Conservation (phyloP, 2,329 filamentous ascomycete genomes). For the Neophaeococcomyces aloes region DNA sequence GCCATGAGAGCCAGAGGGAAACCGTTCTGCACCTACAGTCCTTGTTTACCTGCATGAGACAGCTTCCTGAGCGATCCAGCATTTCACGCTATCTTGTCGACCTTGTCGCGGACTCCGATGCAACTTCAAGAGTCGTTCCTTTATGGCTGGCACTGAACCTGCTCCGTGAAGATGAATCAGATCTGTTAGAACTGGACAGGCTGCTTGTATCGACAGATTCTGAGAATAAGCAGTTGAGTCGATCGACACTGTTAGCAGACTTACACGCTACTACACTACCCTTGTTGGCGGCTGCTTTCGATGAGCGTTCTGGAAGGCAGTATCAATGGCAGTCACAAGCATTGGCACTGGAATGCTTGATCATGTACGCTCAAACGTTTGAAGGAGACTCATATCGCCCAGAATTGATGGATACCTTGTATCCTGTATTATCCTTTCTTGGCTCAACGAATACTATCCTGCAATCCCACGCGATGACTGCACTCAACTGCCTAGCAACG, state of each 20-base stretch:
- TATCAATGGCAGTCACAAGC: constrained; percentile 65
- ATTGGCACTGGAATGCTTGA: constrained; percentile 68
- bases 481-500: constrained; percentile 66
- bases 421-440: constrained; percentile 80
- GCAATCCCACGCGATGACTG: constrained; percentile 70
- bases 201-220: constrained; percentile 50
- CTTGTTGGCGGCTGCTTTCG: constrained; percentile 22
- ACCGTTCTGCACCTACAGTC: constrained; percentile 53
- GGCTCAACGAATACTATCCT: constrained; percentile 59
- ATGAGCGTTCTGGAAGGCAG: constrained; percentile 27
- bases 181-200: constrained; percentile 49
- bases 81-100: constrained; percentile 58
- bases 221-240: constrained; percentile 25
- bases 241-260: constrained; percentile 33
- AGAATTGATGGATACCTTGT: constrained; percentile 83
- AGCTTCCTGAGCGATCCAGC: constrained; percentile 32
- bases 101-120: constrained; percentile 48
- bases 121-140: constrained; percentile 53
- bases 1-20: constrained; percentile 17
- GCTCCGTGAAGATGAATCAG: constrained; percentile 47
- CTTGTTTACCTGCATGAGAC: constrained; percentile 46
- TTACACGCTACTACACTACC: constrained; percentile 35
- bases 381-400: constrained; percentile 56
- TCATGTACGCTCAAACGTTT: constrained; percentile 60
- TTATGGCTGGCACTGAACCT: constrained; percentile 74